These are phyloP conservation scores for Corniculantispora saksenae DNA, from an alignment of 2,329 filamentous ascomycete genomes.

Conservation along the genomic window DNA sequence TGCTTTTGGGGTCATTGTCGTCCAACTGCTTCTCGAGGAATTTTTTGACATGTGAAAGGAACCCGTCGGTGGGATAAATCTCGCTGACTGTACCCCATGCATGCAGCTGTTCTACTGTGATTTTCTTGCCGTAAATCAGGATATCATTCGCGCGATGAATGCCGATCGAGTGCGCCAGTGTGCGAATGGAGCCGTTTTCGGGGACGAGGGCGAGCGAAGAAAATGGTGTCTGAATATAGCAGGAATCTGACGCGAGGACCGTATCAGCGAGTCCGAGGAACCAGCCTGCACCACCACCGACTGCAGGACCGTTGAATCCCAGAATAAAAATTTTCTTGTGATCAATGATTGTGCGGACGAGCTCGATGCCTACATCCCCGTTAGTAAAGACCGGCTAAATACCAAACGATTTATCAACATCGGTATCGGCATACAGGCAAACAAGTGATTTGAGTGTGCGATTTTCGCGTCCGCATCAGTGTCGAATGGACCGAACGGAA, in stretches of 20 bases:
- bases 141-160: slow-evolving; percentile 18
- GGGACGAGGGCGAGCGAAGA: slow-evolving; percentile 14
- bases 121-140: slow-evolving; percentile 10
- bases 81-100: slow-evolving; percentile 10
- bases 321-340: slow-evolving; percentile 16
- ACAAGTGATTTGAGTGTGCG: not conserved
- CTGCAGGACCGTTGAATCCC: slow-evolving; percentile 15
- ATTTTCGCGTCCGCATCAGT: slow-evolving; percentile 3
- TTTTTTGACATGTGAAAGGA: slow-evolving; percentile 1
- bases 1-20: slow-evolving; percentile 9
- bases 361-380: not conserved
- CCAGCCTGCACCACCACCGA: slow-evolving; percentile 18
- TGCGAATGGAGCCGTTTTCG: slow-evolving; percentile 13
- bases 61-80: not conserved
- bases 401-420: not conserved
- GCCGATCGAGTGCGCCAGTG: slow-evolving; percentile 8
- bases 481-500: not conserved
- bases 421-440: not conserved
- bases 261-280: slow-evolving; percentile 16
- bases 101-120: slow-evolving; percentile 2
- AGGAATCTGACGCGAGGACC: not conserved
- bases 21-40: slow-evolving; percentile 10
- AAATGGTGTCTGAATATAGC: slow-evolving; percentile 4
- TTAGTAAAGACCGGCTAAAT: not conserved
- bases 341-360: slow-evolving; percentile 18